Evolutionary conservation across 2,329 filamentous ascomycete genomes (phyloP).

Genomic region (Sphaceloma murrayae): DNA sequence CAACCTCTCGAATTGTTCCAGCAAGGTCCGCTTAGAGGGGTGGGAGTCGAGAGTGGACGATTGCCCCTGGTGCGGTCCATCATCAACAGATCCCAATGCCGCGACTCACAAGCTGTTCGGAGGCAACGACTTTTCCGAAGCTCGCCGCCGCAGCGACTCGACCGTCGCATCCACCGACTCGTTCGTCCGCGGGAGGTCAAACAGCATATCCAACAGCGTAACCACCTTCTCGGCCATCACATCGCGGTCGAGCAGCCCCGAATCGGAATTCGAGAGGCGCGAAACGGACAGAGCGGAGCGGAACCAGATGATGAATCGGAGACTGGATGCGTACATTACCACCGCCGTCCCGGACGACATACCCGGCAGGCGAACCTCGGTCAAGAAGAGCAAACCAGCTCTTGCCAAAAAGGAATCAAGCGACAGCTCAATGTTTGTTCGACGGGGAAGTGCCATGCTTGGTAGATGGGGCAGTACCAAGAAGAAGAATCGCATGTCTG

Average conservation of each 20-base stretch:
- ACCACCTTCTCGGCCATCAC: slow-evolving; percentile 23
- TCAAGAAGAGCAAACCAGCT: not conserved
- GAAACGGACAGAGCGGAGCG: slow-evolving; percentile 25
- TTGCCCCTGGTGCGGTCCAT: slow-evolving; percentile 38
- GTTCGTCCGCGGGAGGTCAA: slow-evolving; percentile 14
- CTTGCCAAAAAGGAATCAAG: slow-evolving; percentile 4
- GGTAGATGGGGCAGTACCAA: slow-evolving; percentile 11
- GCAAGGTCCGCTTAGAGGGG: slow-evolving; percentile 38
- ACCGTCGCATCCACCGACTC: slow-evolving; percentile 19
- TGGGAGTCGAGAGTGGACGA: slow-evolving; percentile 41
- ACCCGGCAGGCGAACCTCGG: slow-evolving; percentile 2
- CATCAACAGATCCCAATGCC: slow-evolving; percentile 27
- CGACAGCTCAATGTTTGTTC: slow-evolving; percentile 5
- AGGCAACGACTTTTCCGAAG: slow-evolving; percentile 31
- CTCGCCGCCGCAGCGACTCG: slow-evolving; percentile 18
- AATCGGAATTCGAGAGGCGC: not conserved
- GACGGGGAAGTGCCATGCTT: slow-evolving; percentile 6
- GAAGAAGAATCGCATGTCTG: slow-evolving; percentile 12
- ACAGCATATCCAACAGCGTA: slow-evolving; percentile 23
- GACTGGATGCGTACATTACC: slow-evolving; percentile 28
- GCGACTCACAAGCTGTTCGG: slow-evolving; percentile 42
- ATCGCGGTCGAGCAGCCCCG: slow-evolving; percentile 25
- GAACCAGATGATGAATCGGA: slow-evolving; percentile 29
- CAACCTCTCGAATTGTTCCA: slow-evolving; percentile 40
- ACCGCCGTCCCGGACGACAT: slow-evolving; percentile 16